Conservation (phyloP, 2,329 filamentous ascomycete genomes). For the Zymoseptoria crescenta region DNA sequence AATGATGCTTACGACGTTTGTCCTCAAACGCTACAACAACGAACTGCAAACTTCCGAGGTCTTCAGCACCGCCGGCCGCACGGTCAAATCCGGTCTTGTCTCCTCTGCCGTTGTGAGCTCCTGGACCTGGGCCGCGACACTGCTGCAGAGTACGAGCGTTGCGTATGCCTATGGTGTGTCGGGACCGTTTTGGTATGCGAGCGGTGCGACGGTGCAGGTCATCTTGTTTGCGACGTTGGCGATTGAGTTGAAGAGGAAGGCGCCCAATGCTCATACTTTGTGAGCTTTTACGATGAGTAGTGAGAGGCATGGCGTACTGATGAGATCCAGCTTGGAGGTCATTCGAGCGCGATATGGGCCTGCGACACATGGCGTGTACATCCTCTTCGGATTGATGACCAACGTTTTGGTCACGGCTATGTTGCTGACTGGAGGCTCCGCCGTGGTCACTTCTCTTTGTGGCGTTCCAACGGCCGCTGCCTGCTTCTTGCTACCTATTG, state of each 20-base stretch:
- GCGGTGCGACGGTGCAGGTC: constrained; percentile 71
- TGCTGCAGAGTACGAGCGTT: constrained; percentile 56
- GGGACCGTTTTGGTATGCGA: constrained; percentile 61
- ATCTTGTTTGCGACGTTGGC: constrained; percentile 83
- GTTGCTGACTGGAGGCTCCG: constrained; percentile 70
- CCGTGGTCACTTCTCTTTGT: constrained; percentile 63
- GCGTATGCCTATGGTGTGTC: constrained; percentile 59
- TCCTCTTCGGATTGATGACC: constrained; percentile 73
- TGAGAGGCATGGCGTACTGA: constrained; percentile 38
- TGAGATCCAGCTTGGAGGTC: constrained; percentile 53
- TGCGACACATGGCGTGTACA: constrained; percentile 67
- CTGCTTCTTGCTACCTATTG: constrained; percentile 73
- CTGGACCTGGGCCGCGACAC: constrained; percentile 74
- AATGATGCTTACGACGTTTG: constrained; percentile 66
- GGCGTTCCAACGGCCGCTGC: constrained; percentile 72
- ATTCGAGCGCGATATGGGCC: constrained; percentile 73
- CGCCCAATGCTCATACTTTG: constrained; percentile 71
- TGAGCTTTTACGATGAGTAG: not conserved
- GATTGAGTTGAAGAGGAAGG: constrained; percentile 79
- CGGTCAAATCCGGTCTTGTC: constrained; percentile 81
- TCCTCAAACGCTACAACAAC: constrained; percentile 61
- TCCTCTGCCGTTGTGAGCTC: constrained; percentile 84
- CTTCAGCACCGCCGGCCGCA: constrained; percentile 82
- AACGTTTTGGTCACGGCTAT: constrained; percentile 76
- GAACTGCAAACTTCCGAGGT: constrained; percentile 87